Percentiles rank a stretch among this genome's conserved stretches.
Evolutionary conservation across 148 eudicot genomes (phyloP).

Genomic region (Suaeda aralocaspica): DNA sequence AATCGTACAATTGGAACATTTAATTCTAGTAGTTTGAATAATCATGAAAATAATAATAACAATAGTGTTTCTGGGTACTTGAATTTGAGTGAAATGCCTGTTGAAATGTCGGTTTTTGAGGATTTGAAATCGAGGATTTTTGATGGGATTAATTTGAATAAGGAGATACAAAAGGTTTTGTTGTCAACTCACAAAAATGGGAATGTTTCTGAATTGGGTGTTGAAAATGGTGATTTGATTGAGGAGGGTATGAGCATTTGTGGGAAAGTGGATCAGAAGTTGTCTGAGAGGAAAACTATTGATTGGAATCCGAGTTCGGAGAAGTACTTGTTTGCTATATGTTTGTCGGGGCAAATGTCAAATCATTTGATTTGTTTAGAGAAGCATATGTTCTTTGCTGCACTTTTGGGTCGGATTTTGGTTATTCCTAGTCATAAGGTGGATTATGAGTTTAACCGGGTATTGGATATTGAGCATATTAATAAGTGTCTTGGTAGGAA

Average conservation of each 20-base stretch:
- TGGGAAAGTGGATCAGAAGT: slow-evolving; percentile 51
- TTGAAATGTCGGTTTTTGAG: slow-evolving; percentile 33
- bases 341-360: slow-evolving; percentile 92
- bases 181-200: slow-evolving; percentile 55
- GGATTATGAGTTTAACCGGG: slow-evolving; percentile 66
- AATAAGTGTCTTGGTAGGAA: slow-evolving; percentile 84
- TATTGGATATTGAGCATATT: slow-evolving; percentile 84
- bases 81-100: slow-evolving; percentile 33
- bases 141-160: slow-evolving; percentile 60
- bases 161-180: slow-evolving; percentile 65
- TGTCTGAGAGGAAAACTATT: slow-evolving; percentile 54
- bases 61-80: slow-evolving; percentile 26
- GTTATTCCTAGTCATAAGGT: slow-evolving; percentile 81
- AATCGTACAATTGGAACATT: slow-evolving; percentile 31
- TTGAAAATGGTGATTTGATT: slow-evolving; percentile 37
- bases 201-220: slow-evolving; percentile 32
- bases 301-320: slow-evolving; percentile 75
- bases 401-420: slow-evolving; percentile 69
- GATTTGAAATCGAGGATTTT: slow-evolving; percentile 42
- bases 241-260: slow-evolving; percentile 40
- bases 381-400: slow-evolving; percentile 98
- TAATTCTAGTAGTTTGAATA: slow-evolving; percentile 20
- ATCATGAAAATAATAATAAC: slow-evolving; percentile 4
- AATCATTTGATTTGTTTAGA: slow-evolving; percentile 93
- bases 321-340: slow-evolving; percentile 78